Base-by-base conservation (phyloP, 2,329 filamentous ascomycete species). In the Davidsoniella neocaledoniae region DNA sequence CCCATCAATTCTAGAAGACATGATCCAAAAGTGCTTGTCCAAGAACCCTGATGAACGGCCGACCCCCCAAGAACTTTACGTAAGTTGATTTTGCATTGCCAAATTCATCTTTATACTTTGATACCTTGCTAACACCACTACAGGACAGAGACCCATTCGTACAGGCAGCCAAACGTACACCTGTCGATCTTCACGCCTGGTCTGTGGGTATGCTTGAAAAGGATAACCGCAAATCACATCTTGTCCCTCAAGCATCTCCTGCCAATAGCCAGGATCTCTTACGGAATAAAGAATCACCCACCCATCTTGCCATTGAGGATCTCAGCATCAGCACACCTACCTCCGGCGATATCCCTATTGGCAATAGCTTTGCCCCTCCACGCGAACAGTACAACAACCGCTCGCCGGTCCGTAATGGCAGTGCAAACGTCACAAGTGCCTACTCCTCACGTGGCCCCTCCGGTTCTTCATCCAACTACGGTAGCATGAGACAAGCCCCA, bases 111-210 rank as follows among this genome's bases (percentile, higher is more conserved):
- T 16, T 8, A 39, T 10, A 33, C 17, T 36, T 12, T 42, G 14
- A 25, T 33, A 9, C 8, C 4, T 9, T 33, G n/a, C 45, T 50
- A 47, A 51, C 38, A 25, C 43, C 14, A 16, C 38, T 29, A 6
- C 49, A 93, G 86, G 88, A 95, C 56, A 81, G 83, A 54, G 91
- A 98, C 61, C 79, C 87, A 3, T 98, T 98, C 65, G 78, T 98
- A 17, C 87, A 94, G 66, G 91, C 91, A 48, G 91, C 91, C 45
- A 96, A 96, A 70, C 79, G 90, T 57, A 98, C 91, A 1, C 91
- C 91, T 0, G 91, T 98, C 46, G 83, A 98, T 62, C 73, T 98
- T 33, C 79, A 84, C 63, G 85, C 87, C 55, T 98, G 91, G 91
- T 90, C 91, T 19, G 79, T 94, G 45, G 81, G 85, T 59, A 77